phyloP scores from a whole-genome alignment of 2,329 filamentous ascomycete genomes.

The Dactylellina parvicollis region DNA sequence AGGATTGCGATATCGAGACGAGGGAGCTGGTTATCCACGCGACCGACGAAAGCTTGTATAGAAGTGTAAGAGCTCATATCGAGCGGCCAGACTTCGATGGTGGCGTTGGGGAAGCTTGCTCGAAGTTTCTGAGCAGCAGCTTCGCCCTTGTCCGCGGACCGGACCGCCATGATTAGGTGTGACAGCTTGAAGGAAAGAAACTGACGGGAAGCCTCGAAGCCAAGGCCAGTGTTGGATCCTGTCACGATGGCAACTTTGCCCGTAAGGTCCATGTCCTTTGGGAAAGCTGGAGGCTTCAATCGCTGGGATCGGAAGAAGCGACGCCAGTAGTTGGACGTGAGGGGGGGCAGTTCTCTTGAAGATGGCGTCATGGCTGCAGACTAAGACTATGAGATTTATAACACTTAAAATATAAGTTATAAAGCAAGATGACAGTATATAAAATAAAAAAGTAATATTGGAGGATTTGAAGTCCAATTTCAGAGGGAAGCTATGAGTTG shows the following conservation, averaged over 20 bases:
- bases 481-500: no score
- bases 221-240: slow-evolving; percentile 66
- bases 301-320: slow-evolving; percentile 48
- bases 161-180: slow-evolving; percentile 65
- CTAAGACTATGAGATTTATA: no score
- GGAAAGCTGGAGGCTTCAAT: slow-evolving; percentile 24
- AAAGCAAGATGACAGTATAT: no score
- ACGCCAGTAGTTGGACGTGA: slow-evolving; percentile 51
- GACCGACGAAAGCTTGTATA: slow-evolving; percentile 62
- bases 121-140: slow-evolving; percentile 61
- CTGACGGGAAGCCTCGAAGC: slow-evolving; percentile 63
- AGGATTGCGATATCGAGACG: slow-evolving; percentile 64
- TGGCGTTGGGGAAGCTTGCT: slow-evolving; percentile 60
- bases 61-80: slow-evolving; percentile 66
- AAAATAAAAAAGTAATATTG: no score
- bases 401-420: no score
- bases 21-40: slow-evolving; percentile 60
- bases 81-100: slow-evolving; percentile 66
- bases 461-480: no score
- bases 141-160: slow-evolving; percentile 63
- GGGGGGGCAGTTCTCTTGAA: slow-evolving; percentile 29
- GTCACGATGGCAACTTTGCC: slow-evolving; percentile 64
- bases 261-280: slow-evolving; percentile 15
- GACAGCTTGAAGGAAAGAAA: slow-evolving; percentile 62
- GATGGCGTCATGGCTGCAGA: slow-evolving; percentile 10